phyloP scores from a whole-genome alignment of 352 stramenopile genomes.

The Pythium brassicae region DNA sequence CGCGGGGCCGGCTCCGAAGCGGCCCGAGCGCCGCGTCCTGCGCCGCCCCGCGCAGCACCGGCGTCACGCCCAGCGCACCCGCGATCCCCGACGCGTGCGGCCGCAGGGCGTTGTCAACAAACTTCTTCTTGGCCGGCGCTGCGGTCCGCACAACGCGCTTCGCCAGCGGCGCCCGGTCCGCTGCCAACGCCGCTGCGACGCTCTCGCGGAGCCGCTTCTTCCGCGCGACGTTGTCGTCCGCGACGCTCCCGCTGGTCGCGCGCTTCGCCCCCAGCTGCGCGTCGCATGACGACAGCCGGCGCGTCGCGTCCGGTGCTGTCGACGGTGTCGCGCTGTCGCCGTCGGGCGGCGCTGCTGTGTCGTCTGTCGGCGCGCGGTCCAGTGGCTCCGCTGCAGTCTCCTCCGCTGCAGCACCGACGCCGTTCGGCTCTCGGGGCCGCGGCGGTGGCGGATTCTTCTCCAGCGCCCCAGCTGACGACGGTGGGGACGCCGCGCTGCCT shows the following conservation, averaged over 20 bases:
- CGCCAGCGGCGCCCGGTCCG: slow-evolving; percentile 3
- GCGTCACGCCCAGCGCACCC: background rate
- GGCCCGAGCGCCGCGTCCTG: background rate
- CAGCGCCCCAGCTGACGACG: no score
- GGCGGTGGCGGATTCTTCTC: background rate
- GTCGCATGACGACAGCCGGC: background rate
- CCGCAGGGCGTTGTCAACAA: slow-evolving; percentile 30
- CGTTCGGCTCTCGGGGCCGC: background rate
- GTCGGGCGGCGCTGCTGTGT: no score
- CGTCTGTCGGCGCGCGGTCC: background rate
- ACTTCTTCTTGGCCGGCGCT: slow-evolving; percentile 33
- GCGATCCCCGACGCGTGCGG: slow-evolving; percentile 26
- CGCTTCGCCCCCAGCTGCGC: background rate
- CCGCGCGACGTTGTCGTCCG: slow-evolving; percentile 14
- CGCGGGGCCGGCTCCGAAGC: slow-evolving; percentile 10
- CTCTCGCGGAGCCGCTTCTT: slow-evolving; percentile 14
- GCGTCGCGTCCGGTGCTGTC: background rate
- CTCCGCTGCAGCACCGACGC: background rate
- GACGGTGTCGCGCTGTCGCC: background rate
- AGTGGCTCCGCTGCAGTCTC: background rate
- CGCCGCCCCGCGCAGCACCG: slow-evolving; percentile 1
- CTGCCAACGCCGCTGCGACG: background rate
- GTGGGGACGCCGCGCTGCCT: no score
- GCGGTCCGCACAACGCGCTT: slow-evolving; percentile 36
- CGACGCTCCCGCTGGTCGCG: slow-evolving; percentile 3